These are phyloP conservation scores for Macrolepiota albuminosa DNA, from an alignment of 768 basidiomycete genomes.

Conservation along the genomic window DNA sequence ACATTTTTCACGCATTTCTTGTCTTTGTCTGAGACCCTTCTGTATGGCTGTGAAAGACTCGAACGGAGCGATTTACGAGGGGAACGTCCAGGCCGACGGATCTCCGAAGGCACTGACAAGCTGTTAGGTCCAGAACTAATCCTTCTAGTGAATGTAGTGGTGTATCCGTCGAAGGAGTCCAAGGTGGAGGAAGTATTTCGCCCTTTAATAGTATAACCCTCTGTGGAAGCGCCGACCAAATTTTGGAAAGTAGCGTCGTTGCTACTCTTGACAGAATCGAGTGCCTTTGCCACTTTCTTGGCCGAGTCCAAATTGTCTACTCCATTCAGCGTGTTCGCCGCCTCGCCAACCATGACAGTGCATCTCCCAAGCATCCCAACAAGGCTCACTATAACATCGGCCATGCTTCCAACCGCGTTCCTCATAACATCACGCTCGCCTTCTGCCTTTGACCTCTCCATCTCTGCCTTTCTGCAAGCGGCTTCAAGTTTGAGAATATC, in stretches of 20 bases:
- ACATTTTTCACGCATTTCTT: slow-evolving; percentile 68
- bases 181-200: slow-evolving; percentile 30
- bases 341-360: slow-evolving; percentile 65
- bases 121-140: slow-evolving; percentile 47
- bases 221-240: slow-evolving; percentile 64
- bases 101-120: slow-evolving; percentile 39
- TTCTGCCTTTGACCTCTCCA: slow-evolving; percentile 65
- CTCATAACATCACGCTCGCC: slow-evolving; percentile 60
- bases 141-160: slow-evolving; percentile 42
- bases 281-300: slow-evolving; percentile 42
- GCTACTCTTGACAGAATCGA: slow-evolving; percentile 53
- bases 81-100: slow-evolving; percentile 51
- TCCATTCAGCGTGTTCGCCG: slow-evolving; percentile 34
- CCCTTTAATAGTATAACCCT: slow-evolving; percentile 43
- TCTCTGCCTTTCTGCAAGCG: slow-evolving; percentile 57
- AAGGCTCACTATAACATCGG: slow-evolving; percentile 62
- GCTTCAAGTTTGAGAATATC: slow-evolving; percentile 73
- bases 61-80: slow-evolving; percentile 74
- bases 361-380: slow-evolving; percentile 79
- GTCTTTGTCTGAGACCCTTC: slow-evolving; percentile 61
- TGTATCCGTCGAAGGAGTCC: slow-evolving; percentile 49
- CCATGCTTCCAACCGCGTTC: slow-evolving; percentile 59
- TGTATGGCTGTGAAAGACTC: slow-evolving; percentile 57
- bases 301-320: slow-evolving; percentile 25
- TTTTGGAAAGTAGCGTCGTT: slow-evolving; percentile 68